Base-by-base conservation (phyloP, 345 rosid genomes). In the Geranium rotundifolium region DNA sequence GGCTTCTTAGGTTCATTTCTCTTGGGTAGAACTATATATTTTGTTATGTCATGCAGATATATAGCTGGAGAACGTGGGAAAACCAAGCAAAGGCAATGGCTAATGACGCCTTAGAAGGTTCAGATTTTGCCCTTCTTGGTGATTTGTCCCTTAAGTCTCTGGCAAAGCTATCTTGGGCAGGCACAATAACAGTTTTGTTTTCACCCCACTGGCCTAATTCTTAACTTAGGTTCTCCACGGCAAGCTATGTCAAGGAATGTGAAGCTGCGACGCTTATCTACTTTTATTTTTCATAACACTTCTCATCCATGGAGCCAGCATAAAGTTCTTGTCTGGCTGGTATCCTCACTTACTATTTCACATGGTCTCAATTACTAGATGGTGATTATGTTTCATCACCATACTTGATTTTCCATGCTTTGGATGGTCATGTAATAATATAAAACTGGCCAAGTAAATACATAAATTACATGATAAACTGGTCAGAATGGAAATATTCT, bases 31-130 rank as follows among this genome's bases (percentile, higher is more conserved):
- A 56, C 56, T 34, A 34, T 18, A 49, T 65, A 59, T 56, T 34
- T 17, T 58, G 54, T 69, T 61, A 10, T 16, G 60, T 59, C 29
- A 30, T 63, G 66, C 76, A 86, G 88, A 83, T 86, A 46, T 73
- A 81, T 71, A 80, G 91, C 81, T 86, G 91, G 91, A 78, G 81
- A 65, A 56, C 7, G 49, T 86, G 91, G 91, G 91, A 86, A 73
- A 72, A 78, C 66, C 79, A 75, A 20, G 91, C 84, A 30, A 82
- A 75, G 63, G 55, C 71, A 0, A 66, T 66, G 70, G 83, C 88
- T 54, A 19, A 41, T 46, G 72, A 65, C 62, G 68, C 59, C 49
- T 20, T 62, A 65, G 67, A 71, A 78, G 85, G 88, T 86, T 65
- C 61, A 61, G 64, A 1, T 73, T 67, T 71, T 59, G 17, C 18